phyloP scores from a whole-genome alignment of 2,329 filamentous ascomycete species.

The Fusarium algeriense region DNA sequence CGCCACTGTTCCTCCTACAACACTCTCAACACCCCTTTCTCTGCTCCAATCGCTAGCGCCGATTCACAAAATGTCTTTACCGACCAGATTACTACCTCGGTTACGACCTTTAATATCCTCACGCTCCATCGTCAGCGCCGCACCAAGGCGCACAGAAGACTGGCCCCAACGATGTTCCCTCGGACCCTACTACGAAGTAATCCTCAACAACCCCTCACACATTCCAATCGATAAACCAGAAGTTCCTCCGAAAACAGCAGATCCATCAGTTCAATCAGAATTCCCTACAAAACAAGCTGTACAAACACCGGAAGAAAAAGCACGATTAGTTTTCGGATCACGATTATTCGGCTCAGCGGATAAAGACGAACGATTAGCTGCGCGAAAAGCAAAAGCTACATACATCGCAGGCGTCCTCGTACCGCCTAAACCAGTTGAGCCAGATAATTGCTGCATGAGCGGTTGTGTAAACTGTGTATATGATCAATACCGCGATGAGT shows the following conservation, averaged over 20 bases:
- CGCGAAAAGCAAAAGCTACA: constrained; percentile 69
- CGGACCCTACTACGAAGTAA: constrained; percentile 70
- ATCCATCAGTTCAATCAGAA: constrained; percentile 34
- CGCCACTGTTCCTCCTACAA: not conserved
- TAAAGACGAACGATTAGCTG: constrained; percentile 69
- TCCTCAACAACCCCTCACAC: constrained; percentile 62
- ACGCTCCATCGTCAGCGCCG: constrained; percentile 46
- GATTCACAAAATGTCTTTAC: constrained; percentile 47
- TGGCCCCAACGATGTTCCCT: constrained; percentile 61
- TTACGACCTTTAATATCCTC: constrained; percentile 48
- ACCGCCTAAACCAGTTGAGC: constrained; percentile 86
- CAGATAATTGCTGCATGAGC: constrained; percentile 99
- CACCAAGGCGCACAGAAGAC: constrained; percentile 40
- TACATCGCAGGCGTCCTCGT: constrained; percentile 83
- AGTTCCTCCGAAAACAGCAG: constrained; percentile 57
- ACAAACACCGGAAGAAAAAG: constrained; percentile 64
- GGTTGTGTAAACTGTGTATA: constrained; percentile 98
- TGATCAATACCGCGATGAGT: constrained; percentile 90
- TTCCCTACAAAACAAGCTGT: constrained; percentile 33
- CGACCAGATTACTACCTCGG: constrained; percentile 49
- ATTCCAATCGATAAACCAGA: constrained; percentile 58
- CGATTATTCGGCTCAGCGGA: constrained; percentile 80
- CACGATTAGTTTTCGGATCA: constrained; percentile 84
- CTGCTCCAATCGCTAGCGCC: not conserved
- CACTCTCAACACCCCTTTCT: fast-evolving